A percentile compares a stretch with the other conserved stretches of the same genome.
Evolutionary conservation across 2,329 filamentous ascomycete species (phyloP).

Genomic region (Zalaria obscura): DNA sequence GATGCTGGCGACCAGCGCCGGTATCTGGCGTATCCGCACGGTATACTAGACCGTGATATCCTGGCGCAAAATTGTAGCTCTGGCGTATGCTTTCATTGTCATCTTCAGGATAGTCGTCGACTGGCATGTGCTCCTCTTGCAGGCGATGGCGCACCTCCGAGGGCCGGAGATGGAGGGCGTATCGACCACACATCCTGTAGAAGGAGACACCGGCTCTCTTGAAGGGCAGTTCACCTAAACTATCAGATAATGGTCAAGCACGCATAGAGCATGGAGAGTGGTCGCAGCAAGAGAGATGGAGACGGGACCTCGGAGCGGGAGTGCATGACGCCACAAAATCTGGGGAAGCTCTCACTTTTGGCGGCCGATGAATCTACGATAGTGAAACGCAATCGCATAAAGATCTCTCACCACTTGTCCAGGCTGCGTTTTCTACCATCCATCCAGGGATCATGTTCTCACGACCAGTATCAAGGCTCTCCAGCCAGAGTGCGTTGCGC

Average conservation of each 20-base stretch:
- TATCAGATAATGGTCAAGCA: no score
- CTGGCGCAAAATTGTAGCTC: slow-evolving; percentile 87
- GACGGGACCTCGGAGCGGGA: no score
- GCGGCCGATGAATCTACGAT: no score
- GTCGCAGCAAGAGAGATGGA: no score
- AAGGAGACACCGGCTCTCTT: no score
- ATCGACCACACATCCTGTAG: slow-evolving; percentile 50
- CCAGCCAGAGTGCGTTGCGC: no score
- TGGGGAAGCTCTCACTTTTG: no score
- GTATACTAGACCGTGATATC: slow-evolving; percentile 74
- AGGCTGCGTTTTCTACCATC: slow-evolving; percentile 3
- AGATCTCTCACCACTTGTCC: not conserved
- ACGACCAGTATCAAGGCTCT: slow-evolving; percentile 14
- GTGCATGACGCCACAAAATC: no score
- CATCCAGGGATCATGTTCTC: slow-evolving; percentile 20
- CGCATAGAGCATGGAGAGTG: no score
- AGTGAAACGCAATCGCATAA: no score
- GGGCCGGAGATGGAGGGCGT: slow-evolving; percentile 49
- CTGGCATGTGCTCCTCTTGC: slow-evolving; percentile 58
- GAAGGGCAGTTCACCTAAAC: no score
- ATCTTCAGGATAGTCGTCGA: slow-evolving; percentile 53
- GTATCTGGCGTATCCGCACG: slow-evolving; percentile 55
- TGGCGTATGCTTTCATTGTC: slow-evolving; percentile 60
- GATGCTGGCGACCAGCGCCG: slow-evolving; percentile 30
- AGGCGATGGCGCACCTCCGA: slow-evolving; percentile 62